Base-by-base conservation (phyloP, 768 basidiomycete genomes). In the Tremella fuciformis region DNA sequence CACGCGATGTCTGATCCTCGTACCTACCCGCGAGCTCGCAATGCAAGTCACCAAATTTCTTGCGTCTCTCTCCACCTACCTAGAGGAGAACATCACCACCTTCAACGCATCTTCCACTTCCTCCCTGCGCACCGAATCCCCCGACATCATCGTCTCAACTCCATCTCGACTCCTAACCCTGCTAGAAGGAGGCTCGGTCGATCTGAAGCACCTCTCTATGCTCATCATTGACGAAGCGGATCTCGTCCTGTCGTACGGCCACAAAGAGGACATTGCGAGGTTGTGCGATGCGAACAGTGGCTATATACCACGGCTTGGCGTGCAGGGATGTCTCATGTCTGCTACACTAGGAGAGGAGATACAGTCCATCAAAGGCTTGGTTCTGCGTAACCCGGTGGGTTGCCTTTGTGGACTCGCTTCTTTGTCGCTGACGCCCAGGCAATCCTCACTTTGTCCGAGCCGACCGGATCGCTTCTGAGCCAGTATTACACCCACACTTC, bases 181-280 rank as follows among this genome's bases (percentile, higher is more conserved):
- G 16, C 80, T 90, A 2, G 86, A 88, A 65, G 82, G 86, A 13
- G 88, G 88, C 78, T 80, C 84, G 0, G 79, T 98, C 8, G 82
- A 81, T 2, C 78, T 92, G 0, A 69, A 82, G 13, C 81, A 83
- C 0, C 78, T 98, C 26, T 88, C 91, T 47, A 88, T 88, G 3
- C 84, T 99, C 16, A 88, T 94, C 25, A 93, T 99, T 57, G 96
- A 99, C 74, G 96, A 99, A 78, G 96, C 96, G 21, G 96, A 98
- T 74, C 84, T 98, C 38, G 88, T 99, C 53, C 82, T 99, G 18
- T 97, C 93, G 0, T 99, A 98, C 73, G 96, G 96, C 2, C 91
- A 98, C 64, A 79, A 79, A 39, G 88, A 92, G 60, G 89, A 92
- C 70, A 53, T 77, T 60, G 46, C 81, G 78, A 55, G 88, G 84